Evolutionary conservation across 1,139 yeast genomes (phyloP), one percentile per base, ranked within the genome.

Genomic region (Blastobotrys capitulatus): DNA sequence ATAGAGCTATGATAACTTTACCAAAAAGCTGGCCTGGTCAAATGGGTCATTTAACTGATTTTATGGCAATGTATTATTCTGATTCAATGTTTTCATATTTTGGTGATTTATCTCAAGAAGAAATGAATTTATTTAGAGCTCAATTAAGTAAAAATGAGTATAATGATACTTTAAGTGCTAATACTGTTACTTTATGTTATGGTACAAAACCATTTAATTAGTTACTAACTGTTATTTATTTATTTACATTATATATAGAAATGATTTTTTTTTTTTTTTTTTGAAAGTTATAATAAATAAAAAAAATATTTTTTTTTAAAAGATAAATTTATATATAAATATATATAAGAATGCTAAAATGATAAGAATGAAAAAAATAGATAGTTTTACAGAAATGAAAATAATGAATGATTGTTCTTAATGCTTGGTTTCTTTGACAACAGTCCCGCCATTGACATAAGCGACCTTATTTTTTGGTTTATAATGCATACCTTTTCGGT

Each of bases 11-110:
- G 34, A 42, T 63, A 12, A 57, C 61, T 6, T 48, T 65, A 13
- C 69, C 69, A 6, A 54, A 61, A 10, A 66, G 65, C 12, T 64
- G 68, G 68, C 65, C 67, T 4, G 69, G 68, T 18, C 62, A 57
- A 35, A 53, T 63, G 15, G 67, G 68, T 19, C 62, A 62, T 38
- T 48, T 65, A 37, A 60, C 68, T 2, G 67, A 65, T 34, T 55
- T 65, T 18, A 47, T 64, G 38, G 54, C 61, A 6, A 50, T 61
- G 39, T 62, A 60, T 50, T 65, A 62, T 45, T 47, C 59, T 9
- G 64, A 64, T 38, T 52, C 63, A 18, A 53, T 66, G 52, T 56
- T 62, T 38, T 47, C 56, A 6, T 49, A 52, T 9, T 64, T 61
- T 50, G 59, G 62, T 5, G 58, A 60, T 22, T 53, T 61, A 18